Evolutionary conservation across 208 protist genomes (phyloP), one percentile per base, ranked within the genome.

Genomic region (Trypanosoma melophagium): DNA sequence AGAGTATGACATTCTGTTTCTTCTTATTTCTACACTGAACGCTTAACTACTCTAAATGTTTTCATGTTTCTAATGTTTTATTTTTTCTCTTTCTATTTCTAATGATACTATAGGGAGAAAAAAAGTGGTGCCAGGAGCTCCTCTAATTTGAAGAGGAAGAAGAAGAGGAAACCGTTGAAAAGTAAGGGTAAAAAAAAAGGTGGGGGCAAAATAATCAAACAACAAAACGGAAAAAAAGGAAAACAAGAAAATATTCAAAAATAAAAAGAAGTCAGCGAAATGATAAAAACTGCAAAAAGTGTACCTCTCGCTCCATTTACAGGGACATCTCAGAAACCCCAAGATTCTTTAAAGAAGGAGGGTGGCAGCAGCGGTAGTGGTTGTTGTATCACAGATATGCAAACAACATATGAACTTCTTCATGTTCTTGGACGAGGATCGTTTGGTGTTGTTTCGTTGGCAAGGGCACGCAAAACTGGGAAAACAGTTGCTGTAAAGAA

Each of bases 401-500:
- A 73, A 38, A 16, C 44, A 22, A 73, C 57, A 31, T 97, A 97
- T 76, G 80, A 73, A 17, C 79, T 81, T 25, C 73, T 91, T 10
- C 75, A 80, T 16, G 71, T 97, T 4, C 81, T 99, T 62, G 98
- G 98, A 21, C 89, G 96, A 60, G 98, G 98, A 41, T 98, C 91
- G 50, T 99, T 99, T 78, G 98, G 98, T 49, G 93, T 98, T 13
- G 98, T 99, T 10, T 90, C 96, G 21, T 77, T 95, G 35, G 98
- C 97, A 7, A 80, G 74, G 24, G 82, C 85, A 13, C 47, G 66
- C 38, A 84, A 94, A 45, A 97, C 91, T 9, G 85, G 87, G 40
- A 84, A 97, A 52, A 60, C 80, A 16, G 96, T 99, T 16, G 98
- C 98, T 47, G 97, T 99, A 60, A 99, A 99, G 71, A 98, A 97